phyloP scores from a whole-genome alignment of 164 flowering plant genomes.

The Stephania yunnanensis region DNA sequence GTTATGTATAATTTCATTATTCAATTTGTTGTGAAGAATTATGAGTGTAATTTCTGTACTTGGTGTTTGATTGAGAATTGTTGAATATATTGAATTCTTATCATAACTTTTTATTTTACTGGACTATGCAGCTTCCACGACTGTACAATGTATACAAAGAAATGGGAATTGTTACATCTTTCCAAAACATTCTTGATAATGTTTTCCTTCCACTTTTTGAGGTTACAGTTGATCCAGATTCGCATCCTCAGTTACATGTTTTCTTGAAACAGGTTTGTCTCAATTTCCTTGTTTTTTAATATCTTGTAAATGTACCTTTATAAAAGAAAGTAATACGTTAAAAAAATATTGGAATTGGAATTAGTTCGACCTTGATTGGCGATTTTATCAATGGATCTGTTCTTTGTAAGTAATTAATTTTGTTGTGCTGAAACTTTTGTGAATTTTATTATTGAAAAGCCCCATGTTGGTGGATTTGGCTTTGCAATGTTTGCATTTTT shows the following conservation, averaged over 20 bases:
- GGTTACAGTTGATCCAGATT: constrained; percentile 92
- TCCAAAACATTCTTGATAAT: constrained; percentile 95
- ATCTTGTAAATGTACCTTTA: neutral
- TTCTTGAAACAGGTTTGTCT: constrained; percentile 91
- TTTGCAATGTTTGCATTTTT: neutral
- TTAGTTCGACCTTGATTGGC: neutral
- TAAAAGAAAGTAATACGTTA: neutral
- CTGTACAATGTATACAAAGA: constrained; percentile 94
- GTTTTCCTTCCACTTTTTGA: constrained; percentile 95
- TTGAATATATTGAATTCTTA: neutral
- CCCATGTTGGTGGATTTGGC: neutral
- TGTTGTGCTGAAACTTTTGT: neutral
- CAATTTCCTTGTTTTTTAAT: neutral
- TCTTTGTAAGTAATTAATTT: too few species aligned
- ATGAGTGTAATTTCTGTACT: neutral
- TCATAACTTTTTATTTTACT: neutral
- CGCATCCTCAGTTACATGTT: constrained; percentile 95
- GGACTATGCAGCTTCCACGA: constrained; percentile 69
- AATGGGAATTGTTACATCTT: constrained; percentile 96
- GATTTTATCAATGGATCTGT: too few species aligned
- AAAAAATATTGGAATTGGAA: neutral
- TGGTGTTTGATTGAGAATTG: neutral
- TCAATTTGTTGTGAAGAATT: too few species aligned
- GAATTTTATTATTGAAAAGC: neutral
- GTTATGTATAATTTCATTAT: too few species aligned